Evolutionary conservation across 192 early-diverging fungal species (phyloP), one percentile per base, ranked within the genome.

Genomic region (Piromyces sp.): DNA sequence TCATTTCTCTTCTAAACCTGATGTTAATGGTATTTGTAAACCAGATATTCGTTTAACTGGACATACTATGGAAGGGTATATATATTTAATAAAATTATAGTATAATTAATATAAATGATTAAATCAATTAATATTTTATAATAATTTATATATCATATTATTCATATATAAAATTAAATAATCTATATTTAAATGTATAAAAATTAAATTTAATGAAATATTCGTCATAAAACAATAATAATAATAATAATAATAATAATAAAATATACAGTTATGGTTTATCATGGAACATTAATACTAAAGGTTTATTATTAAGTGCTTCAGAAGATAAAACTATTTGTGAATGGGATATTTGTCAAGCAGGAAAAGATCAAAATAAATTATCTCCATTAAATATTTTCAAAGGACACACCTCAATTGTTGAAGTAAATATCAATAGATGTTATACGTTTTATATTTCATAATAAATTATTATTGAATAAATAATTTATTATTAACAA

Each of bases 261-360:
- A n/a, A n/a, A n/a, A n/a, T n/a, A n/a, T n/a, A n/a, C n/a, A 94
- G 94, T 79, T 96, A 95, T 84, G 97, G 97, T 30, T 88, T 98
- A 85, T 90, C 95, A 30, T 99, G 97, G 97, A 96, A 94, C 87
- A 91, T 91, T 33, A 87, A 86, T 79, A 88, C 89, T 79, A 90
- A 94, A 68, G 95, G 96, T 68, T 89, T 93, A 79, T 83, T 99
- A 81, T 84, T 98, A 38, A 97, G 95, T 87, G 95, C 95, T 26
- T 94, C 95, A 2, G 95, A 95, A 83, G 97, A 98, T 85, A 93
- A 90, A 3, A 94, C 94, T 12, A 92, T 99, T 83, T 96, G 95
- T 82, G 86, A 29, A 37, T 92, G 90, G 95, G 96, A 99, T 84
- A 95, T 99, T 83, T 90, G 88, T 82, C 93, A 88, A 38, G 87